Base-by-base conservation (phyloP, 73 alveolate genomes). In the Paramecium sonneborni region DNA sequence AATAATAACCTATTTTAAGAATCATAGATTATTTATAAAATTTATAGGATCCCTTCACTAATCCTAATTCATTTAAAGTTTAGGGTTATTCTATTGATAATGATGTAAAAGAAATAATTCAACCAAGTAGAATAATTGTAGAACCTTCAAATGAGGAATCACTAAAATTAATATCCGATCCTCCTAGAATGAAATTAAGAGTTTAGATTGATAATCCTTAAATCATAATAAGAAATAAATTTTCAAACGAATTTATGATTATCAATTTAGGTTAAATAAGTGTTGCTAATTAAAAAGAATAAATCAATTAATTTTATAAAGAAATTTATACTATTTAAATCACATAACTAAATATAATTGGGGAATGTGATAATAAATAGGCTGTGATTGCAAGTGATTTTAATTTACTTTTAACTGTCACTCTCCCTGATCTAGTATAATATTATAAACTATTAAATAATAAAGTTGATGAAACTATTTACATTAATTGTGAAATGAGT, bases 151-250 rank as follows among this genome's bases (percentile, higher is more conserved):
- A 74, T 14, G 37, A 74, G n/a, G 87, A 34, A 74, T 23, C 87
- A 5, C 4, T 28, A 0, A 74, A 35, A 9, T 14, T 74, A 34
- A 37, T 28, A 34, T 37, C 28, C 6, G 37, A 74, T 74, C 87
- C 87, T 11, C 58, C 56, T 14, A 74, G 35, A 74, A 35, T 74
- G 87, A 74, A 74, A 34, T 5, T 74, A 28, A 37, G 14, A 10
- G 87, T 74, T 74, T 18, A 74, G 12, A 74, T 74, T 23, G 44
- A 39, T 21, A 74, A 74, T 74, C 87, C 87, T 6, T 74, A 74
- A 18, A 39, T 74, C 67, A 74, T 74, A 2, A 39, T 74, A 32
- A 39, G 58, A 39, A 37, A 34, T 9, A 37, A 37, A 34, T 74
- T 74, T 8, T 28, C 28, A 34, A 74, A 74, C 14, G 55, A 74